These are phyloP conservation scores for Malus hybrid DNA, from an alignment of 331 rosid genomes.

Conservation along the genomic window DNA sequence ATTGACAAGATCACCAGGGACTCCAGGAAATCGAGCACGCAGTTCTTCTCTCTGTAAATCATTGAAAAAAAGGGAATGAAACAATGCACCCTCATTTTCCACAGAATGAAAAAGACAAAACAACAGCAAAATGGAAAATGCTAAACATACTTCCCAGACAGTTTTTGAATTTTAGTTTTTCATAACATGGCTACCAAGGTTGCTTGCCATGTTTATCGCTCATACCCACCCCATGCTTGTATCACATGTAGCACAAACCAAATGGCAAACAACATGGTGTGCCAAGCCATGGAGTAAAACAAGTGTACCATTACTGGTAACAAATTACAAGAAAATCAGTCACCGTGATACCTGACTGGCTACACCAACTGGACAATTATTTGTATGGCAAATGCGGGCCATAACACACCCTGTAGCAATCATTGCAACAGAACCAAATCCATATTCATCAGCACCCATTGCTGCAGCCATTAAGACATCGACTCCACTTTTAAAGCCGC, in stretches of 20 bases:
- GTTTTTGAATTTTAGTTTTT: background rate
- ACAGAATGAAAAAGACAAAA: constrained; percentile 11
- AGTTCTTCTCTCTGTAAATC: constrained; percentile 84
- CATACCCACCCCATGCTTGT: background rate
- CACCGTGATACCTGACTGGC: constrained; percentile 78
- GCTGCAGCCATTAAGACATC: constrained; percentile 96
- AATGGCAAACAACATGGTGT: background rate
- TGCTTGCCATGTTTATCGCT: background rate
- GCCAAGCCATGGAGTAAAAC: background rate
- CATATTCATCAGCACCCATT: constrained; percentile 97
- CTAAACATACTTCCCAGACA: background rate
- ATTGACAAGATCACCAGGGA: constrained; percentile 99
- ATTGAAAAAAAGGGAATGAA: background rate
- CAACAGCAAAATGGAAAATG: constrained; percentile 3
- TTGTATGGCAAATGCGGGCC: constrained; percentile 99
- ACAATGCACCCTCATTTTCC: background rate
- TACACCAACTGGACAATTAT: constrained; percentile 97
- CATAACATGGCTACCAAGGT: background rate
- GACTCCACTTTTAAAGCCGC: constrained; percentile 97
- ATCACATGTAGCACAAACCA: background rate
- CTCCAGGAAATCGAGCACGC: constrained; percentile 98
- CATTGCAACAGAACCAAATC: constrained; percentile 97
- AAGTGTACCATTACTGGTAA: background rate
- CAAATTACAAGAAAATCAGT: background rate
- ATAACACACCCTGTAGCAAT: constrained; percentile 94